Conservation (phyloP, 2,329 filamentous ascomycete genomes). For the Xylaria sp. region DNA sequence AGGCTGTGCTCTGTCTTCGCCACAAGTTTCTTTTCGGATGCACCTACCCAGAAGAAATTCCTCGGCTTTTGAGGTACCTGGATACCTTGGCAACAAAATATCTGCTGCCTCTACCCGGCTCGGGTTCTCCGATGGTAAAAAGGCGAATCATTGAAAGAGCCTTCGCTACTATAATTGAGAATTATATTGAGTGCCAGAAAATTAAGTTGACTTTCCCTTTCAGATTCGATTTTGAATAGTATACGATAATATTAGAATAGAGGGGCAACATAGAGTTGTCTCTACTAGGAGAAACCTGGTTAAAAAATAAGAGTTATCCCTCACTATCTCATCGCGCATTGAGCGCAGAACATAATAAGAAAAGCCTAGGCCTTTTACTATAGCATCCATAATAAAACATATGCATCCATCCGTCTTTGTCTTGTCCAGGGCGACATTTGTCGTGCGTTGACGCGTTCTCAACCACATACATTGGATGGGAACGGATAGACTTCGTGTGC, state of each 20-base stretch:
- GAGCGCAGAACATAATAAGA: not conserved
- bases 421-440: slow-evolving; percentile 1
- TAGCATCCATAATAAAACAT: slow-evolving; percentile 1
- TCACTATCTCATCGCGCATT: slow-evolving; percentile 7
- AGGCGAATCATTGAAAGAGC: not conserved
- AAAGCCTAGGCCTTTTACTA: not conserved
- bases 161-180: not conserved
- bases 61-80: not conserved
- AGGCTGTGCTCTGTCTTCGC: slow-evolving; percentile 33
- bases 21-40: slow-evolving; percentile 14
- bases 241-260: not conserved
- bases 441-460: slow-evolving; percentile 42
- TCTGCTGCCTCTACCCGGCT: not conserved
- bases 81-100: not conserved
- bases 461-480: slow-evolving; percentile 28
- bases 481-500: not conserved
- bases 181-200: not conserved
- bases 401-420: not conserved
- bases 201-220: not conserved
- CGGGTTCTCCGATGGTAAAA: not conserved
- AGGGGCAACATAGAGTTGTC: not conserved
- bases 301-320: not conserved
- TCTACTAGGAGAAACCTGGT: not conserved
- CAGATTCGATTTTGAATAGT: not conserved
- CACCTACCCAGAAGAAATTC: not conserved